Evolutionary conservation across 106 monocot genomes (phyloP), one percentile per base, ranked within the genome.

Genomic region (Hemerocallis citrina): DNA sequence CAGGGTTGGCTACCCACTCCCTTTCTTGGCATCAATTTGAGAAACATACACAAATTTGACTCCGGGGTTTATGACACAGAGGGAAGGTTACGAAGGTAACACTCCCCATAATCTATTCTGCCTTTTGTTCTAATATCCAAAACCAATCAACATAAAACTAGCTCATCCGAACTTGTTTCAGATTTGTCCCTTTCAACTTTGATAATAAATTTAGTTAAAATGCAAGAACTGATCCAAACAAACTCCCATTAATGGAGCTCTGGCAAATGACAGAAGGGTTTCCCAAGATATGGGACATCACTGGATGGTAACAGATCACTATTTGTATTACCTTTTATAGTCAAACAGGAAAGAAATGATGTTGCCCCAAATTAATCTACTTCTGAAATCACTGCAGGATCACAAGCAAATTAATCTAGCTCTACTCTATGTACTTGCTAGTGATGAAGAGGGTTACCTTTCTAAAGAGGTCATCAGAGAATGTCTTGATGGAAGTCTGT

Each of bases 401-500:
- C 12, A 70, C 82, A 13, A n/a, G 72, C 0, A 94, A 94, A 68
- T 1, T 77, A 51, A 83, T 89, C 61, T 94, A 89, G 93, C 13
- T 56, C 5, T 76, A n/a, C 44, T 94, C 30, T 89, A 94, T 57
- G 10, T 89, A 17, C 77, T 94, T 20, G 93, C 85, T 0, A 68
- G 79, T 45, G 93, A 94, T 43, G 77, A 79, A 6, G 85, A 94
- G 17, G 85, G 93, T 3, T 89, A 59, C 59, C 32, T 94, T 5
- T 62, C 85, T 3, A 85, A 73, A 50, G 93, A 94, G 43, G 93
- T 77, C 13, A 57, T 86, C 29, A 72, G 89, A 49, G 77, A 85
- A 0, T 80, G 85, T 73, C 86, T 82, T 11, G 89, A 94, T 39
- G 93, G 93, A 4, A 94, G 93, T 80, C 63, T 94, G 55, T 94